Evolutionary conservation across 768 basidiomycete genomes (phyloP).

Genomic region (Chalciporus sphaerocephalus): DNA sequence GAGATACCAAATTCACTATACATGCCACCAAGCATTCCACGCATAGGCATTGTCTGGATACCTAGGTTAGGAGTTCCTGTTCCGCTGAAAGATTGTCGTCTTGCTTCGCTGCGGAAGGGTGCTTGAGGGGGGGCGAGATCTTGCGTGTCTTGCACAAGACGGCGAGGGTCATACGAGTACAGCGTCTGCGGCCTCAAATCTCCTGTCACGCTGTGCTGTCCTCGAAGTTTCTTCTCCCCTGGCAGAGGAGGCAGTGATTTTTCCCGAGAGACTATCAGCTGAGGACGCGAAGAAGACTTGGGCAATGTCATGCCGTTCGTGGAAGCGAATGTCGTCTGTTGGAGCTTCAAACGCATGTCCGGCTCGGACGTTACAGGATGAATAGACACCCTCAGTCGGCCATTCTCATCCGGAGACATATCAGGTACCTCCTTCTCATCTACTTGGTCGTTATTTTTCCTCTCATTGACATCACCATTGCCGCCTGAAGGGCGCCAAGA

Average conservation of each 20-base stretch:
- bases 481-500: constrained; percentile 62
- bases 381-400: constrained; percentile 38
- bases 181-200: constrained; percentile 63
- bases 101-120: constrained; percentile 56
- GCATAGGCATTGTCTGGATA: constrained; percentile 48
- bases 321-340: constrained; percentile 33
- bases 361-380: constrained; percentile 59
- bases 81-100: constrained; percentile 78
- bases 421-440: constrained; percentile 43
- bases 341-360: constrained; percentile 50
- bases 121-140: constrained; percentile 61
- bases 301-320: constrained; percentile 31
- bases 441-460: constrained; percentile 38
- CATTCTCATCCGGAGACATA: constrained; percentile 28
- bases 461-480: constrained; percentile 49
- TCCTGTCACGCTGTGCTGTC: constrained; percentile 29
- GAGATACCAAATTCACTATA: constrained; percentile 77
- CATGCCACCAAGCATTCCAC: constrained; percentile 34
- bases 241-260: constrained; percentile 80
- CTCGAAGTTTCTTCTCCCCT: constrained; percentile 43
- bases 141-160: constrained; percentile 38
- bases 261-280: constrained; percentile 44
- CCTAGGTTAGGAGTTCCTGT: constrained; percentile 50
- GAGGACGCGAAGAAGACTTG: constrained; percentile 17
- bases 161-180: constrained; percentile 56